Percentiles rank a stretch among this genome's conserved stretches.
phyloP scores from a whole-genome alignment of 495 filamentous ascomycete species.

The Xylaria longipes region DNA sequence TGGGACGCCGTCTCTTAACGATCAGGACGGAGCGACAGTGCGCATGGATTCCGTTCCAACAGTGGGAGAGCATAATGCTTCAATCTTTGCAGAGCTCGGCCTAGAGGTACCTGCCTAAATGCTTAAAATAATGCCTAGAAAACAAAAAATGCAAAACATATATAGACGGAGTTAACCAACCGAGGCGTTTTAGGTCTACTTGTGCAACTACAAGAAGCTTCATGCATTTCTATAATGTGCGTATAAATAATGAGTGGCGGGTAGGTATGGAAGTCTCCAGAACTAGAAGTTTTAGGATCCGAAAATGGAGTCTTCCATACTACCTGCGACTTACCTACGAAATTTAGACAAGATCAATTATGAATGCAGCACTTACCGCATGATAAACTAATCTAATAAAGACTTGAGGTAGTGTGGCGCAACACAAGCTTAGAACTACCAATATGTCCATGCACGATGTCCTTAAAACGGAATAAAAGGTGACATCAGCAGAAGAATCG shows the following conservation, averaged over 20 bases:
- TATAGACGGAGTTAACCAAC: neutral
- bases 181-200: neutral
- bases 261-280: no score
- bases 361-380: neutral
- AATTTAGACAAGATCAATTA: neutral
- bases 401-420: neutral
- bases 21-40: neutral
- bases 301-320: no score
- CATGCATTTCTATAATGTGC: no score
- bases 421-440: neutral
- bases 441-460: neutral
- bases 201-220: neutral
- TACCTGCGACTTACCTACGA: neutral
- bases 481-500: neutral
- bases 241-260: no score
- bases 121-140: neutral
- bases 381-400: neutral
- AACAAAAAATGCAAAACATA: neutral
- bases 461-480: neutral
- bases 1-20: neutral
- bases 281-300: no score
- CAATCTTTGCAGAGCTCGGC: neutral
- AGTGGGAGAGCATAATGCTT: neutral
- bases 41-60: slow-evolving; percentile 1
- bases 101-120: neutral